These are phyloP conservation scores for Favolaschia claudopus DNA, from an alignment of 768 basidiomycete genomes.

Conservation along the genomic window DNA sequence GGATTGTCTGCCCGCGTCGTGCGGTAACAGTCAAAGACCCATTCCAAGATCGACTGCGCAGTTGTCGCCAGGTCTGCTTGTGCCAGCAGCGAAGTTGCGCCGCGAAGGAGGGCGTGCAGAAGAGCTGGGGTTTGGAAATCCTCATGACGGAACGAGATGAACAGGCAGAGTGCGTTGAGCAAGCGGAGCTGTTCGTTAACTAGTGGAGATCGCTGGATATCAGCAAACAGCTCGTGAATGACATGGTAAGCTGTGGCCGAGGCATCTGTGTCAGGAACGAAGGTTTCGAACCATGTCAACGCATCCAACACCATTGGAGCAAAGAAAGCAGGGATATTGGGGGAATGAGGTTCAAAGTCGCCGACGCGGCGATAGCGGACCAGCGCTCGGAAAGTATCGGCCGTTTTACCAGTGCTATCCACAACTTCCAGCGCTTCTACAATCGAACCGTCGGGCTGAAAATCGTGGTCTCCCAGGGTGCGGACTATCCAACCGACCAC, in stretches of 20 bases:
- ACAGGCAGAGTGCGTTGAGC: conserved; percentile 75
- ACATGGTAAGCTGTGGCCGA: conserved; percentile 80
- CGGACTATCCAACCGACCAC: conserved; percentile 68
- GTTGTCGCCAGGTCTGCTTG: conserved; percentile 72
- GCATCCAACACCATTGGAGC: conserved; percentile 59
- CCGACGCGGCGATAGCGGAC: conserved; percentile 58
- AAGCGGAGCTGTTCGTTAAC: conserved; percentile 86
- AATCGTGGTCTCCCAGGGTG: conserved; percentile 74
- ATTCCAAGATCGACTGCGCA: conserved; percentile 81
- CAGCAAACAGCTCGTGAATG: conserved; percentile 73
- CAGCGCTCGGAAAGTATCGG: conserved; percentile 56
- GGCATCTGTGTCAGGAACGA: conserved; percentile 49
- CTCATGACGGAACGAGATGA: conserved; percentile 67
- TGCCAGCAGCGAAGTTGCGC: conserved; percentile 67
- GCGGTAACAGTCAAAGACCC: conserved; percentile 69
- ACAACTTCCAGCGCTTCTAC: conserved; percentile 47
- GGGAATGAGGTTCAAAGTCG: conserved; percentile 61
- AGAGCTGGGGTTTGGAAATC: conserved; percentile 66
- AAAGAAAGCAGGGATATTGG: conserved; percentile 70
- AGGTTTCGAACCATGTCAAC: conserved; percentile 64
- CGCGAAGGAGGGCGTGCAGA: conserved; percentile 73
- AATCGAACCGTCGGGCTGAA: conserved; percentile 59
- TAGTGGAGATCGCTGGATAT: conserved; percentile 70
- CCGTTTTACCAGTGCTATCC: conserved; percentile 45
- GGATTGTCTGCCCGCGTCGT: conserved; percentile 49